Conservation (phyloP, 176 grass and related monocot species). For the Rhynchospora breviuscula region DNA sequence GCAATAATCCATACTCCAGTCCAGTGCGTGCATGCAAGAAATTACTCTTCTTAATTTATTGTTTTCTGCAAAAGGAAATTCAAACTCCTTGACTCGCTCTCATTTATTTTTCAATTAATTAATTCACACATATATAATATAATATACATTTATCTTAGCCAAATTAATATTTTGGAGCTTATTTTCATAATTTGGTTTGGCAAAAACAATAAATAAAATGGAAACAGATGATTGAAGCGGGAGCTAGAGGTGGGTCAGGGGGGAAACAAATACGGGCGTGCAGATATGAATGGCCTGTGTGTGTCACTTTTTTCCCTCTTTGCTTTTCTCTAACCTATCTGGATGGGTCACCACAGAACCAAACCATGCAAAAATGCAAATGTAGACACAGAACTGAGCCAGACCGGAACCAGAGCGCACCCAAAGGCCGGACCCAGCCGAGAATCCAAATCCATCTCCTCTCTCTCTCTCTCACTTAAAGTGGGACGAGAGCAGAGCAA, state of each 20-base stretch:
- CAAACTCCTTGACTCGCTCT: too few relatives aligned
- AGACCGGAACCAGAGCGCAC: background rate
- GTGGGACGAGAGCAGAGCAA: background rate
- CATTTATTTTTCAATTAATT: too few relatives aligned
- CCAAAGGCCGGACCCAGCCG: background rate
- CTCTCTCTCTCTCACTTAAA: background rate
- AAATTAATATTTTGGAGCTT: too few relatives aligned
- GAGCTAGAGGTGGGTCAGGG: background rate
- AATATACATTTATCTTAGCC: too few relatives aligned
- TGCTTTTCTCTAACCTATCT: background rate
- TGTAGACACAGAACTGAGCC: background rate
- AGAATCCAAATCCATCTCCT: background rate
- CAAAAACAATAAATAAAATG: background rate
- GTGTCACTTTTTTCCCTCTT: background rate
- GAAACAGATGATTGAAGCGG: conserved; percentile 7
- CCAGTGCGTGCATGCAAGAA: background rate
- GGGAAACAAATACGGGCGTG: conserved; percentile 20
- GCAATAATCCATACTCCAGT: background rate
- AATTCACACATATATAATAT: too few relatives aligned
- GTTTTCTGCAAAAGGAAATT: too few relatives aligned
- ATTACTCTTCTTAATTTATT: background rate
- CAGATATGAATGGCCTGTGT: conserved; percentile 8
- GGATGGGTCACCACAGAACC: background rate
- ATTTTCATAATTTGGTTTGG: background rate
- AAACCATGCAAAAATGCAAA: background rate